Evolutionary conservation across 2,329 filamentous ascomycete genomes (phyloP), one percentile per base, ranked within the genome.

Genomic region (Paracoccidioides lutzii): DNA sequence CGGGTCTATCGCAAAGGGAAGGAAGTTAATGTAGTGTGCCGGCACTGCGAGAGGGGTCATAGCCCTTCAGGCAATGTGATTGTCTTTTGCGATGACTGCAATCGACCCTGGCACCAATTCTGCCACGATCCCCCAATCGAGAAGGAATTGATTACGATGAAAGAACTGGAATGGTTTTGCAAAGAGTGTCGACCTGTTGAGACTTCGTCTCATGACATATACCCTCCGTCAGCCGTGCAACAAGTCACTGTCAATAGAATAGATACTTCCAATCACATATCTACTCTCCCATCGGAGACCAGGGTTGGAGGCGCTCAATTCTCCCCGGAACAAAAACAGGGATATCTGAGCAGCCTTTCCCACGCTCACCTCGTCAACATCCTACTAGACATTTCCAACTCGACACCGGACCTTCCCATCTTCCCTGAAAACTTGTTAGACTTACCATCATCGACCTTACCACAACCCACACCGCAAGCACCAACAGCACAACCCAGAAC

Each of bases 51-150:
- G 54, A 77, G 88, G 60, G 83, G 85, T 8, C 80, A 85, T 60
- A 88, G 85, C 64, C 84, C 85, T 3, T 68, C 75, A n/a, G 81
- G 75, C 62, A 93, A 93, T 71, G 81, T 84, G 71, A 90, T 94
- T 66, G 87, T 93, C 2, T 89, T 90, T 69, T 94, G 88, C 72
- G 87, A 91, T 69, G 83, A 83, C 14, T 94, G 88, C 73, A 87
- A 88, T 66, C 76, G 78, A 35, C 81, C 83, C 44, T 94, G 88
- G 80, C 88, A 94, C 69, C 87, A 90, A 67, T 81, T 82, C 63
- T 94, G 88, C 65, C 88, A 94, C 67, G 79, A 87, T 57, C 88
- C 88, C 1, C 78, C 79, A 7, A 87, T 94, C 58, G 77, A 79
- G n/a, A 80, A 84, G 59, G 80, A 84, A 15, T 81, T 85, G 22